phyloP scores from a whole-genome alignment of 768 basidiomycete species.

The Stropharia rugosoannulata region DNA sequence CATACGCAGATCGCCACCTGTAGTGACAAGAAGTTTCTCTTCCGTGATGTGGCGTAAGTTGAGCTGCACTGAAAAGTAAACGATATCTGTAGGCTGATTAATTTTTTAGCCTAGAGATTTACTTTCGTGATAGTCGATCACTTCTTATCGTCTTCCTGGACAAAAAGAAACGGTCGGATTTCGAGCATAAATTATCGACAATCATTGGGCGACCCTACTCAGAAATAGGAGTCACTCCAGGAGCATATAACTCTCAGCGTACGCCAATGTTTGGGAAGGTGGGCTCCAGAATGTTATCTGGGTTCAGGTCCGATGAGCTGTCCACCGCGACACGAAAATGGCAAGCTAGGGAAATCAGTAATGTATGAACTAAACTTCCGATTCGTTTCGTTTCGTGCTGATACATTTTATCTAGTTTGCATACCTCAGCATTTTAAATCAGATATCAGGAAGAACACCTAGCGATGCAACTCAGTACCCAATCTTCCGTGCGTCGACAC shows the following conservation, averaged over 20 bases:
- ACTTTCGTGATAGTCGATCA: constrained; percentile 90
- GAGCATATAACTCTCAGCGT: constrained; percentile 36
- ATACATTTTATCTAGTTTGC: constrained; percentile 59
- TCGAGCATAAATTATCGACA: constrained; percentile 50
- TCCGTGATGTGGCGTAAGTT: constrained; percentile 87
- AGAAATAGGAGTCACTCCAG: constrained; percentile 46
- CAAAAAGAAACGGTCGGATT: constrained; percentile 59
- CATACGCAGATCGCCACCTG: constrained; percentile 77
- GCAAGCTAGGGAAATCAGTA: constrained; percentile 91
- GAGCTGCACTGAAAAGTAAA: background rate
- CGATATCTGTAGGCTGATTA: constrained; percentile 1
- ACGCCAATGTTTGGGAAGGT: constrained; percentile 57
- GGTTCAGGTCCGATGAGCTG: constrained; percentile 59
- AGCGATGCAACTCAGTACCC: constrained; percentile 96
- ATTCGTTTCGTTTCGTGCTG: constrained; percentile 3
- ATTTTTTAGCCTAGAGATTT: constrained; percentile 72
- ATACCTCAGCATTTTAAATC: constrained; percentile 87
- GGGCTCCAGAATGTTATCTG: constrained; percentile 48
- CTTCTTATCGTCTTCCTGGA: constrained; percentile 81
- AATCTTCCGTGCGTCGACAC: constrained; percentile 66
- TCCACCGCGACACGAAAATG: constrained; percentile 76
- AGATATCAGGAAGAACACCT: constrained; percentile 89
- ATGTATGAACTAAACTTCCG: constrained; percentile 49
- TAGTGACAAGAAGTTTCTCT: constrained; percentile 83
- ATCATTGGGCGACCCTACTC: constrained; percentile 43